These are phyloP conservation scores for Heritiera fomes DNA, from an alignment of 345 rosid species.

Conservation along the genomic window DNA sequence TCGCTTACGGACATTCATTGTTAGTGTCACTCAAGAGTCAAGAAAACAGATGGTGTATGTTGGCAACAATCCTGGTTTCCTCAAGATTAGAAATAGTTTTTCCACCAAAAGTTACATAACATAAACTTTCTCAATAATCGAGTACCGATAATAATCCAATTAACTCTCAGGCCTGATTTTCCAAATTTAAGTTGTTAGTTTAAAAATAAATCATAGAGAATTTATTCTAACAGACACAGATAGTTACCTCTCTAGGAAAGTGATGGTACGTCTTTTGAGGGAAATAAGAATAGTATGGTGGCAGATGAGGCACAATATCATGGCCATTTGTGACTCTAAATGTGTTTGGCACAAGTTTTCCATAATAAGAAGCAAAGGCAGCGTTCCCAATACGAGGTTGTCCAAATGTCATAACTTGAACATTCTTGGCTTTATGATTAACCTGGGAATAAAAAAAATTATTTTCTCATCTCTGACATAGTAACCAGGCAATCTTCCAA, in stretches of 20 bases:
- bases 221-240: background rate
- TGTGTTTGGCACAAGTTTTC: conserved; percentile 65
- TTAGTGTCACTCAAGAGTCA: background rate
- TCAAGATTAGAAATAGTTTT: background rate
- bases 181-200: background rate
- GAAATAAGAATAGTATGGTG: conserved; percentile 70
- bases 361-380: conserved; percentile 71
- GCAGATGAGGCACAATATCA: conserved; percentile 94
- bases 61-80: background rate
- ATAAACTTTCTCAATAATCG: background rate
- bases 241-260: conserved; percentile 84
- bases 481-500: conserved; percentile 12
- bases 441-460: conserved; percentile 50
- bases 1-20: background rate
- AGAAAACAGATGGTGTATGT: background rate
- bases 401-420: conserved; percentile 87
- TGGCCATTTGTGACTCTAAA: conserved; percentile 71
- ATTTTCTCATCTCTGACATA: background rate
- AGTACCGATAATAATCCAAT: background rate
- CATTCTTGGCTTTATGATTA: conserved; percentile 56
- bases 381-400: conserved; percentile 98
- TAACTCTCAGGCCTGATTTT: background rate
- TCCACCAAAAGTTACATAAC: conserved; percentile 2
- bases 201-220: background rate
- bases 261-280: conserved; percentile 94